A percentile compares a stretch with the other conserved stretches of the same genome.
phyloP scores from a whole-genome alignment of 805 yeast species.

The Jamesozyma piceae region DNA sequence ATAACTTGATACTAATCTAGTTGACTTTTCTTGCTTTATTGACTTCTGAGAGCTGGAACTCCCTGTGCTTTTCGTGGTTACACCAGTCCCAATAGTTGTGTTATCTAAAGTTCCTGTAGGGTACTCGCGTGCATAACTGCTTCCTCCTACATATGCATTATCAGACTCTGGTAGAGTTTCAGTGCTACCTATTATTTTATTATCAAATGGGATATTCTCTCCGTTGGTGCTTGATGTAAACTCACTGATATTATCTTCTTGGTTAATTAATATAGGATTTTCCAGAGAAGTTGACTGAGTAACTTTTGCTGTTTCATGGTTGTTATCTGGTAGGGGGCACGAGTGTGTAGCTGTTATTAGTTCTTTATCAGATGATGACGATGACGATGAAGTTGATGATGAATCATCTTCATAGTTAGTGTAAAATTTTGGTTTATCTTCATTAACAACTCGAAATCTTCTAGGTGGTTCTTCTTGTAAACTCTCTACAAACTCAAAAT shows the following conservation, averaged over 20 bases:
- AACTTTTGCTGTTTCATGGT: background rate
- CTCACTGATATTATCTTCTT: background rate
- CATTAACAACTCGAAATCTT: constrained; percentile 26
- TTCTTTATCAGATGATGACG: background rate
- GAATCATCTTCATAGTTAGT: constrained; percentile 11
- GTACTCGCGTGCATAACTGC: background rate
- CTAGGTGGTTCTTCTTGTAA: constrained; percentile 8
- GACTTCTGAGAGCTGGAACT: constrained; percentile 1
- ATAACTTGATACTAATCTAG: constrained; percentile 27
- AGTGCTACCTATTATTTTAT: background rate
- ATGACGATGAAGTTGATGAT: background rate
- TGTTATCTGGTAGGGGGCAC: background rate
- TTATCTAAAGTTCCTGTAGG: background rate
- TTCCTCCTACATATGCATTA: no score
- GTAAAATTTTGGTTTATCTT: constrained; percentile 23
- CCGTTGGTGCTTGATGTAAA: background rate
- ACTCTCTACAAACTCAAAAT: background rate
- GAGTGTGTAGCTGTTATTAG: background rate
- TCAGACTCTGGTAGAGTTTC: background rate
- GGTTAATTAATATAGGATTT: background rate
- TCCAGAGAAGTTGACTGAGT: background rate
- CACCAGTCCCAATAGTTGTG: background rate
- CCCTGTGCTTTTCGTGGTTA: constrained; percentile 1
- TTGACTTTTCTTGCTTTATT: constrained; percentile 14
- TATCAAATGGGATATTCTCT: background rate